phyloP scores from a whole-genome alignment of 1,284 basidiomycete genomes.

The Sparassis latifolia region DNA sequence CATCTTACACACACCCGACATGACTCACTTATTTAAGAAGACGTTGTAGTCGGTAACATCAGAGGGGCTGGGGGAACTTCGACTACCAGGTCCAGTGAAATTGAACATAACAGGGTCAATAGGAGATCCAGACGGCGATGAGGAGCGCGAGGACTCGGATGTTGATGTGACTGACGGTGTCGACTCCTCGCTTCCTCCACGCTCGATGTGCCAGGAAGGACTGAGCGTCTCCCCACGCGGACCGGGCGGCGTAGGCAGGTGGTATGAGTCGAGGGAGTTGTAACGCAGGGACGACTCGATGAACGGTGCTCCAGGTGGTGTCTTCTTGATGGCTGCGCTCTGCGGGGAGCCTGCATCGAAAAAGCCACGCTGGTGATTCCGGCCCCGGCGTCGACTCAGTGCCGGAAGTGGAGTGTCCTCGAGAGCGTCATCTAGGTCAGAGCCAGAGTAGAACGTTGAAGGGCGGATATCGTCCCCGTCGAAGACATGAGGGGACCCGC shows the following conservation, averaged over 20 bases:
- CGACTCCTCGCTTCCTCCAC: conserved; percentile 43
- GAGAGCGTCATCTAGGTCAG: conserved; percentile 14
- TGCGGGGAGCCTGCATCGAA: conserved; percentile 18
- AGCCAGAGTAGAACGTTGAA: conserved; percentile 7
- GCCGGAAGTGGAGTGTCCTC: conserved; percentile 20
- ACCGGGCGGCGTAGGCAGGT: background rate
- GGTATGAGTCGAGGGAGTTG: conserved; percentile 14
- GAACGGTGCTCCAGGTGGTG: conserved; percentile 20
- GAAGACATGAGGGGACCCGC: conserved; percentile 23
- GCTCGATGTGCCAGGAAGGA: conserved; percentile 17
- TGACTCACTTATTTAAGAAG: conserved; percentile 56
- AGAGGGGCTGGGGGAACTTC: conserved; percentile 11
- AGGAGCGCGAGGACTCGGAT: conserved; percentile 25
- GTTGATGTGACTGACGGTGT: conserved; percentile 46
- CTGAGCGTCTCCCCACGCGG: conserved; percentile 1
- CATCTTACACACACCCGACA: background rate
- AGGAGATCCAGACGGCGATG: conserved; percentile 23
- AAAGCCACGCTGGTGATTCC: conserved; percentile 24
- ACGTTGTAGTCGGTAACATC: conserved; percentile 41
- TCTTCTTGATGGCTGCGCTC: conserved; percentile 10
- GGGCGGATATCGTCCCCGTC: conserved; percentile 15
- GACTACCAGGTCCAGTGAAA: conserved; percentile 2
- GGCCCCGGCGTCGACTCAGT: conserved; percentile 12
- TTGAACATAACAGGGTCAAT: conserved; percentile 9
- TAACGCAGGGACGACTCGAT: conserved; percentile 7